A percentile compares a stretch with the other conserved stretches of the same genome.
phyloP scores from a whole-genome alignment of 176 grass and related monocot genomes.

The Oryza australiensis region DNA sequence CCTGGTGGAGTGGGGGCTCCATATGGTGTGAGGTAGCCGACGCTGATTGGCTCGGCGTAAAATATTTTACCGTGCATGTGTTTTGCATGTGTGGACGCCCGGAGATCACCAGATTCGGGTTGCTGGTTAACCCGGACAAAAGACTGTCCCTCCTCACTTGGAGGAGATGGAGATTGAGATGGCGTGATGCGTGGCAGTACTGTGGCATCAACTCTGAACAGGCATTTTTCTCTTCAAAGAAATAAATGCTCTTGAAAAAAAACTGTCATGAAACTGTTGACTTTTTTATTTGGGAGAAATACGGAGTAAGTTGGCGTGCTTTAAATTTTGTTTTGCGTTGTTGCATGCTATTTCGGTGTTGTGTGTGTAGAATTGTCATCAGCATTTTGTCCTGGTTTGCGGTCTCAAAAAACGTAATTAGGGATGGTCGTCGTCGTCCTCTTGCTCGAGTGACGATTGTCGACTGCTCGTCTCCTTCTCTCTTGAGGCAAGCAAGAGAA shows the following conservation, averaged over 20 bases:
- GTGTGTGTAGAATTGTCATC: background rate
- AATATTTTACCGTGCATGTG: conserved; percentile 1
- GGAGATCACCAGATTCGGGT: background rate
- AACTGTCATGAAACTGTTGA: background rate
- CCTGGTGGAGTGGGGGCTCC: background rate
- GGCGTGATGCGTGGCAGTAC: background rate
- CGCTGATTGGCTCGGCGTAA: conserved; percentile 7
- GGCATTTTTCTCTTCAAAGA: background rate
- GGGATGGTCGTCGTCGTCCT: background rate
- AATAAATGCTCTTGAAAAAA: background rate
- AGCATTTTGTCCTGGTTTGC: background rate
- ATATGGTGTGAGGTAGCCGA: conserved; percentile 10
- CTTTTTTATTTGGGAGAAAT: background rate
- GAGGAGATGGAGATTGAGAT: background rate
- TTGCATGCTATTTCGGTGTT: background rate
- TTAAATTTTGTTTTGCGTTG: background rate
- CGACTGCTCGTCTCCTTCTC: no score
- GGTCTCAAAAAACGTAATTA: background rate
- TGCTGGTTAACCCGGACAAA: conserved; percentile 6
- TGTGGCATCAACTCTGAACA: background rate
- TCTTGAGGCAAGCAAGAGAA: background rate
- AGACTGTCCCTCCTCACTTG: conserved; percentile 3
- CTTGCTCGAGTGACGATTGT: background rate
- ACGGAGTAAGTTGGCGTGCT: background rate
- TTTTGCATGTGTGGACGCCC: background rate